These are phyloP conservation scores for Lomentospora prolificans DNA, from an alignment of 2,329 filamentous ascomycete genomes.

Conservation along the genomic window DNA sequence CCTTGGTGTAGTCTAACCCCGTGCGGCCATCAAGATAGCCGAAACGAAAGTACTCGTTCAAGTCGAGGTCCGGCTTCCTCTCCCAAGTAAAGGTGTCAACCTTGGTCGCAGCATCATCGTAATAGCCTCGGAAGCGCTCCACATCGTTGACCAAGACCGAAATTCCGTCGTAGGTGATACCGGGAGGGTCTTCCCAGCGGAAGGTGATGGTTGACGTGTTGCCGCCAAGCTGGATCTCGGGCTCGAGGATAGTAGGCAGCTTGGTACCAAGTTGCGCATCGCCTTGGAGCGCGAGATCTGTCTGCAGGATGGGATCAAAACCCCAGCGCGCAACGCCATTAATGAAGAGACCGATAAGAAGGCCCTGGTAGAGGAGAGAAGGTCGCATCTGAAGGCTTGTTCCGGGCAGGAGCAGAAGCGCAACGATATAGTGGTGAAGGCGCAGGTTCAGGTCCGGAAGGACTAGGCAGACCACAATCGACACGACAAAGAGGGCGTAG, in stretches of 20 bases:
- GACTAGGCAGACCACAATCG: conserved; percentile 60
- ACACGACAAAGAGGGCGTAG: conserved; percentile 57
- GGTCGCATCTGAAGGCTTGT: conserved; percentile 83
- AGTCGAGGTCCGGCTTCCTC: conserved; percentile 30
- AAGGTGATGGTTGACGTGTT: conserved; percentile 58
- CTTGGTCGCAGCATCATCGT: conserved; percentile 40
- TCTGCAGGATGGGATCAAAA: conserved; percentile 82
- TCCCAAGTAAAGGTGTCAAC: conserved; percentile 48
- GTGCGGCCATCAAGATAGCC: conserved; percentile 58
- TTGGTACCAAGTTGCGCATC: conserved; percentile 53
- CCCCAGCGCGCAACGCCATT: conserved; percentile 93
- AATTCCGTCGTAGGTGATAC: conserved; percentile 58
- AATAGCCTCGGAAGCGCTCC: conserved; percentile 66
- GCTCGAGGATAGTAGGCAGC: conserved; percentile 43
- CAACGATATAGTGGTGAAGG: conserved; percentile 92
- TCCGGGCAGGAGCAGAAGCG: conserved; percentile 75
- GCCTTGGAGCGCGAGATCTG: conserved; percentile 60
- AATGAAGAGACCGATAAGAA: conserved; percentile 84
- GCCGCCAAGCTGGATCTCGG: conserved; percentile 33
- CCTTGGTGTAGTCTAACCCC: conserved; percentile 64
- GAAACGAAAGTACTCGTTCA: conserved; percentile 70
- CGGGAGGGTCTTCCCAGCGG: conserved; percentile 34
- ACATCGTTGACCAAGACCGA: conserved; percentile 80
- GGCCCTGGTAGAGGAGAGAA: conserved; percentile 76
- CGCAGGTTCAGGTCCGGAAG: conserved; percentile 72